These are phyloP conservation scores for Tetramitus jugosus DNA, from an alignment of 208 protist species.

Conservation along the genomic window DNA sequence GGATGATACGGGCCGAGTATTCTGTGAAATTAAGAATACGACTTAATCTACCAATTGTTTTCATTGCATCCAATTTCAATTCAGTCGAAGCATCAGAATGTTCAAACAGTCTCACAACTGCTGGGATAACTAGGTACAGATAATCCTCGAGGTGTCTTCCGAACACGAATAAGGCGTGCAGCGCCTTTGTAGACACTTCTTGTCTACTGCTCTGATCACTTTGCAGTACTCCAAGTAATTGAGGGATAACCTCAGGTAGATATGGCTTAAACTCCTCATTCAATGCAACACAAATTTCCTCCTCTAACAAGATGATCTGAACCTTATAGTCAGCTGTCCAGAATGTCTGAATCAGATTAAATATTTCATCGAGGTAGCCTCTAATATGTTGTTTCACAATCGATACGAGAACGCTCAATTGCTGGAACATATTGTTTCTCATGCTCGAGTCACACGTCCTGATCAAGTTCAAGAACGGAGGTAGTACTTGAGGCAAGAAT, in stretches of 20 bases:
- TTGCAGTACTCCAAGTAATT: constrained; percentile 47
- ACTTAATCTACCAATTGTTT: constrained; percentile 47
- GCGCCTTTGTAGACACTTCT: constrained; percentile 35
- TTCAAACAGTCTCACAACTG: constrained; percentile 48
- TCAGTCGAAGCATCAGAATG: not conserved
- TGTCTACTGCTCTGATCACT: constrained; percentile 30
- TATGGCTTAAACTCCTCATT: constrained; percentile 76
- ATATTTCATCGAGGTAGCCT: constrained; percentile 20
- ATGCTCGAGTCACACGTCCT: constrained; percentile 23
- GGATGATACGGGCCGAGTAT: constrained; percentile 58
- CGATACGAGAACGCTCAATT: constrained; percentile 20
- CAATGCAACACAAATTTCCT: constrained; percentile 64
- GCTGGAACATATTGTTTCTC: constrained; percentile 24
- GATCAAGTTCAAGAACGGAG: constrained; percentile 60
- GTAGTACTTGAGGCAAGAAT: constrained; percentile 70
- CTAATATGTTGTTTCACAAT: constrained; percentile 23
- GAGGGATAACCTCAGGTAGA: constrained; percentile 62
- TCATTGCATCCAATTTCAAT: constrained; percentile 40
- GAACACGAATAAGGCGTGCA: constrained; percentile 57
- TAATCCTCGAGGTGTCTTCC: constrained; percentile 73
- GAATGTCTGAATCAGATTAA: constrained; percentile 26
- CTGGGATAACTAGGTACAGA: constrained; percentile 72
- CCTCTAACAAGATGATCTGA: constrained; percentile 48
- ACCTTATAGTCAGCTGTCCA: constrained; percentile 45
- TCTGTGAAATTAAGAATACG: constrained; percentile 47